Evolutionary conservation across 495 filamentous ascomycete genomes (phyloP).

Genomic region (Podospora appendiculata): DNA sequence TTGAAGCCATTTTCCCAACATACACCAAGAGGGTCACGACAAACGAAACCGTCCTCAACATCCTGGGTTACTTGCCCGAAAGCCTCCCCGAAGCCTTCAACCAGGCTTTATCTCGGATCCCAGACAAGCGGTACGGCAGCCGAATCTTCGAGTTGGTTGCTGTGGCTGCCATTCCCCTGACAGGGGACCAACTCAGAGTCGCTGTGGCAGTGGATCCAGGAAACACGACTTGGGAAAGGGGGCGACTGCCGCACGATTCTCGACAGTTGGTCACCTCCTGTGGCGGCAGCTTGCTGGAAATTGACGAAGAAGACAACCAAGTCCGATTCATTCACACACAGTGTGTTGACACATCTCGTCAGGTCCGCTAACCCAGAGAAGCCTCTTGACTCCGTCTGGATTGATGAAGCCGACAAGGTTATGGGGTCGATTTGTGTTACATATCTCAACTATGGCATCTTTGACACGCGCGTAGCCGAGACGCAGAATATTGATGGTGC

Average conservation of each 20-base stretch:
- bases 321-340: constrained; percentile 5
- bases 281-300: not conserved
- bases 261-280: not conserved
- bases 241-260: not conserved
- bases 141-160: not conserved
- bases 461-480: not conserved
- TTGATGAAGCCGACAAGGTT: not conserved
- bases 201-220: not conserved
- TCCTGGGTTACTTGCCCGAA: not conserved
- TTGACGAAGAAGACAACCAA: not conserved
- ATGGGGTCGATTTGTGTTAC: not conserved
- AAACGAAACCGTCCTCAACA: not conserved
- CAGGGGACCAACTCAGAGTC: not conserved
- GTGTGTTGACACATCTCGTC: not conserved
- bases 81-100: not conserved
- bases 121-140: not conserved
- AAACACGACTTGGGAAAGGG: accelerated
- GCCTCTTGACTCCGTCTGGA: not conserved
- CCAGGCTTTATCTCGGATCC: not conserved
- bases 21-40: not conserved
- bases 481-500: not conserved
- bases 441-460: not conserved
- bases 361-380: not conserved
- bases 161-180: not conserved
- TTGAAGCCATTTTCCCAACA: not conserved